Conservation (phyloP, 106 monocot genomes). For the Phalaenopsis equestris region DNA sequence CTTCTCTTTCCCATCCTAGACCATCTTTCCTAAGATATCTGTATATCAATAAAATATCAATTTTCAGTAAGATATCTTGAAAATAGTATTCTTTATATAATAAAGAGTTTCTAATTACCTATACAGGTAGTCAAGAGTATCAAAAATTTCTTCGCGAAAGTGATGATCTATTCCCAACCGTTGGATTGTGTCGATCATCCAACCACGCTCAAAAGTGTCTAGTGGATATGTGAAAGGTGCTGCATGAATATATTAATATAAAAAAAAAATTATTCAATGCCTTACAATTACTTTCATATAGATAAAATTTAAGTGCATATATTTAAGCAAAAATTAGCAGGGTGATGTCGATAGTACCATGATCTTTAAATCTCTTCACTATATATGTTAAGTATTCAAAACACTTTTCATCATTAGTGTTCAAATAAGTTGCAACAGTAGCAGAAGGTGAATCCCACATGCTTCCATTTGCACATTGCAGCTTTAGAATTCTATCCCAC, state of each 20-base stretch:
- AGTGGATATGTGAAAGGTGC: constrained; percentile 23
- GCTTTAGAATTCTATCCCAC: constrained; percentile 8
- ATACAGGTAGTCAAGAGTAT: constrained; percentile 23
- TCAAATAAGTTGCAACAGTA: constrained; percentile 8
- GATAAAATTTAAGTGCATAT: neutral
- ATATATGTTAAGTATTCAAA: constrained; percentile 7
- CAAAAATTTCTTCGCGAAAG: no score
- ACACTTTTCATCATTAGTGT: constrained; percentile 2
- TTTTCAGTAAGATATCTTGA: neutral
- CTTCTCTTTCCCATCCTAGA: constrained; percentile 20
- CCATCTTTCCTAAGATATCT: constrained; percentile 24
- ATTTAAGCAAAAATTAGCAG: neutral
- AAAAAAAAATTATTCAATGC: no score
- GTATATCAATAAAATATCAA: neutral
- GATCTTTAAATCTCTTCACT: constrained; percentile 8
- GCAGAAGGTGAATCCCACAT: constrained; percentile 2
- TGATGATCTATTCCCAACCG: no score
- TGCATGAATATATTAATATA: neutral
- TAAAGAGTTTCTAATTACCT: constrained; percentile 5
- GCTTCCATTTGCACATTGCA: neutral
- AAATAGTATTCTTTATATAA: neutral
- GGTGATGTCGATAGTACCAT: neutral
- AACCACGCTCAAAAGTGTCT: constrained; percentile 23
- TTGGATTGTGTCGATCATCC: constrained; percentile 12
- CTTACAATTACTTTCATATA: no score